Conservation (phyloP, 345 rosid genomes). For the Hibiscus trionum region DNA sequence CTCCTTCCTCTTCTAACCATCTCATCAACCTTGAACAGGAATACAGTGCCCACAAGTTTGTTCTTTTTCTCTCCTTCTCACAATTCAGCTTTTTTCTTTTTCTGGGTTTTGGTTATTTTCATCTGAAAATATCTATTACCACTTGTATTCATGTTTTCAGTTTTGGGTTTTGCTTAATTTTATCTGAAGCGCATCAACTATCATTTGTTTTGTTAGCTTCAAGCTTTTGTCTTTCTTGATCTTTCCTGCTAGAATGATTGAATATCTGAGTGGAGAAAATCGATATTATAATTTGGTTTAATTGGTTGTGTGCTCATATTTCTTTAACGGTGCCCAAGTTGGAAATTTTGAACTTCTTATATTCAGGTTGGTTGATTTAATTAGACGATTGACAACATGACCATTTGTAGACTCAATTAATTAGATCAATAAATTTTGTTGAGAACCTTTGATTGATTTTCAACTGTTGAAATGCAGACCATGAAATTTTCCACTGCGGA, state of each 20-base stretch:
- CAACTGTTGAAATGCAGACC: background rate
- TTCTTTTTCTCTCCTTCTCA: background rate
- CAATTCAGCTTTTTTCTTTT: background rate
- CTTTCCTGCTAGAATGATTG: background rate
- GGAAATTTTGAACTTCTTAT: too few species aligned
- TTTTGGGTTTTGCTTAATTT: background rate
- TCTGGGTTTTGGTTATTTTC: conserved; percentile 14
- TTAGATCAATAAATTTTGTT: background rate
- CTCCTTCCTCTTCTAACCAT: conserved; percentile 45
- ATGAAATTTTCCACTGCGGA: background rate
- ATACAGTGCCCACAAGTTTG: conserved; percentile 90
- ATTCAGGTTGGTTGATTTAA: background rate
- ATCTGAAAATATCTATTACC: background rate
- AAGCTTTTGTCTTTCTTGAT: background rate
- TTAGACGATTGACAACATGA: background rate
- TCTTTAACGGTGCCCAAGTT: background rate
- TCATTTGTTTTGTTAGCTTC: background rate
- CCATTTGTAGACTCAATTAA: background rate
- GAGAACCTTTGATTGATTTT: conserved; percentile 2
- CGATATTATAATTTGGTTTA: background rate
- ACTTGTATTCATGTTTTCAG: background rate
- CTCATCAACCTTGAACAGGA: conserved; percentile 68
- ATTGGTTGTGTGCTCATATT: background rate
- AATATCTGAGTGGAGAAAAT: background rate
- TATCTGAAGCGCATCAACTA: background rate